A percentile compares a stretch with the other conserved stretches of the same genome.
Evolutionary conservation across 257 asterid species (phyloP).

Genomic region (Jacaranda mimosifolia): DNA sequence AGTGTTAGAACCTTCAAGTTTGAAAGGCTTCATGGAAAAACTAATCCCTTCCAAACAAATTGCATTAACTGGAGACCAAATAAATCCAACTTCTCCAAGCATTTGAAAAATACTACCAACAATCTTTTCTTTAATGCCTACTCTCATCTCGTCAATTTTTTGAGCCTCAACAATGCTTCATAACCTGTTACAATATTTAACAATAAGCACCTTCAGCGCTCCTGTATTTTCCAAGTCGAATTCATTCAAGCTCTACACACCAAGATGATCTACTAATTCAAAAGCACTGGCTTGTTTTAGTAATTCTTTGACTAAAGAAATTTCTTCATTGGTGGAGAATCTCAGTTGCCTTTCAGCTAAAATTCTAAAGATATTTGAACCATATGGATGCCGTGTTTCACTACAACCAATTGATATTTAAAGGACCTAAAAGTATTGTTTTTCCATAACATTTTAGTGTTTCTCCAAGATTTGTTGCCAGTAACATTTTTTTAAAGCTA

Average conservation of each 20-base stretch:
- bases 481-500: background rate
- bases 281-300: conserved; percentile 35
- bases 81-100: conserved; percentile 33
- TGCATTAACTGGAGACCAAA: conserved; percentile 5
- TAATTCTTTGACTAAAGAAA: conserved; percentile 7
- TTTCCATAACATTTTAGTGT: background rate
- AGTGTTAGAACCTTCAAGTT: conserved; percentile 31
- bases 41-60: conserved; percentile 24
- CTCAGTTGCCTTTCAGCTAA: conserved; percentile 16
- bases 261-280: conserved; percentile 16
- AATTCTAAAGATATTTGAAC: background rate
- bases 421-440: conserved; percentile 33
- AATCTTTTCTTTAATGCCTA: too few relatives aligned
- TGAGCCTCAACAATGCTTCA: background rate
- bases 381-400: conserved; percentile 8
- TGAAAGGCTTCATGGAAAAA: conserved; percentile 14
- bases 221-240: conserved; percentile 23
- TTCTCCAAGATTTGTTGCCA: background rate
- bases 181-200: background rate
- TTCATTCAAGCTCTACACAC: conserved; percentile 26
- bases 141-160: too few relatives aligned
- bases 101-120: background rate
- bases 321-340: conserved; percentile 16
- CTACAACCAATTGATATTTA: conserved; percentile 27
- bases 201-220: conserved; percentile 21